Percentiles rank a stretch among this genome's conserved stretches.
Conservation (phyloP, 345 rosid genomes). For the Combretum micranthum region DNA sequence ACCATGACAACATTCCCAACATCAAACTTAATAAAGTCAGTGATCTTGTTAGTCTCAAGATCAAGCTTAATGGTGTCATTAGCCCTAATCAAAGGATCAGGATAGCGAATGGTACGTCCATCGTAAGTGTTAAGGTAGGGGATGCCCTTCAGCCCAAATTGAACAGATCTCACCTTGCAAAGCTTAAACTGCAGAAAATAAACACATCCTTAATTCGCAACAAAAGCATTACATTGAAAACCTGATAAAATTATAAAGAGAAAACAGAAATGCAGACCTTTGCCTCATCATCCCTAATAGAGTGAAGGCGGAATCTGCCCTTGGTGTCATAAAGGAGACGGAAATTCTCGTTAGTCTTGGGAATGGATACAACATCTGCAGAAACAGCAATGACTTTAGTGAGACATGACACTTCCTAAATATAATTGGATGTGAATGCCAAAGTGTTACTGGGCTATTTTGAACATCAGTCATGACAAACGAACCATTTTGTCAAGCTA, state of each 20-base stretch:
- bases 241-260: neutral
- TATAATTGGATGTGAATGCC: too few relatives aligned
- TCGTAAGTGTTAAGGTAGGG: slow-evolving; percentile 3
- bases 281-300: slow-evolving; percentile 3
- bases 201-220: neutral
- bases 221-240: neutral
- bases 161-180: slow-evolving; percentile 1
- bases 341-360: slow-evolving; percentile 4
- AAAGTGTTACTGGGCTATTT: too few relatives aligned
- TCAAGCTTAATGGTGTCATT: slow-evolving; percentile 1
- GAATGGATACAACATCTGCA: slow-evolving; percentile 2
- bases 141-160: slow-evolving; percentile 2
- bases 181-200: slow-evolving; percentile 2
- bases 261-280: neutral
- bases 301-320: slow-evolving; percentile 3
- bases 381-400: neutral
- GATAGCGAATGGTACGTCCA: slow-evolving; percentile 1
- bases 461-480: too few relatives aligned
- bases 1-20: neutral
- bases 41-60: neutral
- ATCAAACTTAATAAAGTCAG: slow-evolving; percentile 1
- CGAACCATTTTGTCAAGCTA: too few relatives aligned
- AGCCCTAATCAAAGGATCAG: slow-evolving; percentile 1
- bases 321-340: slow-evolving; percentile 4
- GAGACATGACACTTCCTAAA: too few relatives aligned